These are phyloP conservation scores for Epichloe baconii DNA, from an alignment of 2,329 filamentous ascomycete genomes.

Conservation along the genomic window DNA sequence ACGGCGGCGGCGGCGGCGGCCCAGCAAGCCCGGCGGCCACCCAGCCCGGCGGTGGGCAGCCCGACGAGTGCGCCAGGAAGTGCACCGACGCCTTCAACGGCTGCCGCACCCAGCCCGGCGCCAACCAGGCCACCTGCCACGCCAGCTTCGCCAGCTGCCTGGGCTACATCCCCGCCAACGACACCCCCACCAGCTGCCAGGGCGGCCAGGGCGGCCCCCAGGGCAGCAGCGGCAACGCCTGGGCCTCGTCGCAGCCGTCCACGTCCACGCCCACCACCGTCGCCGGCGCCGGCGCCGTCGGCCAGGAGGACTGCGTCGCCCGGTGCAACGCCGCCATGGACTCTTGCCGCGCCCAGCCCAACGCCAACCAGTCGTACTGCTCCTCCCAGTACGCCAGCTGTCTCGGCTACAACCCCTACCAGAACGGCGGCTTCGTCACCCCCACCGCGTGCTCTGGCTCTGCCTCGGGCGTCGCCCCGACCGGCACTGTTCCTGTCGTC, in stretches of 20 bases:
- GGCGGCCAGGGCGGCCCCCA: too few relatives aligned
- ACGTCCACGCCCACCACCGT: not conserved
- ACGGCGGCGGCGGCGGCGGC: too few relatives aligned
- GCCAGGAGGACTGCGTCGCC: not conserved
- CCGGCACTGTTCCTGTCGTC: not conserved
- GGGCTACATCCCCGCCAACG: too few relatives aligned
- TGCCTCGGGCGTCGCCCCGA: not conserved
- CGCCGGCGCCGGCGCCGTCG: not conserved
- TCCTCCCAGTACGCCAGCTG: conserved; percentile 1
- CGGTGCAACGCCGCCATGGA: not conserved
- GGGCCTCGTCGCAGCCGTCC: not conserved
- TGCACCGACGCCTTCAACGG: not conserved
- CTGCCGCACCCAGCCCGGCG: not conserved
- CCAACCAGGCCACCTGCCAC: too few relatives aligned
- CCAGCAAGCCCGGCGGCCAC: too few relatives aligned
- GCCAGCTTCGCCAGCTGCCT: too few relatives aligned
- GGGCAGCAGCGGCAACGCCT: too few relatives aligned
- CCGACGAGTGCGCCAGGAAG: too few relatives aligned
- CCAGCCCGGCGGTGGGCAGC: too few relatives aligned
- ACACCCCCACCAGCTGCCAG: too few relatives aligned
- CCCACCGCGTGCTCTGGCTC: not conserved
- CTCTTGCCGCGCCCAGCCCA: not conserved
- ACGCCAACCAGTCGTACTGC: not conserved
- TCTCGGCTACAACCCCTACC: conserved; percentile 1
- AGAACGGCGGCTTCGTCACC: not conserved